These are phyloP conservation scores for Coniochaeta pulveracea DNA, from an alignment of 2,329 filamentous ascomycete species.

Conservation along the genomic window DNA sequence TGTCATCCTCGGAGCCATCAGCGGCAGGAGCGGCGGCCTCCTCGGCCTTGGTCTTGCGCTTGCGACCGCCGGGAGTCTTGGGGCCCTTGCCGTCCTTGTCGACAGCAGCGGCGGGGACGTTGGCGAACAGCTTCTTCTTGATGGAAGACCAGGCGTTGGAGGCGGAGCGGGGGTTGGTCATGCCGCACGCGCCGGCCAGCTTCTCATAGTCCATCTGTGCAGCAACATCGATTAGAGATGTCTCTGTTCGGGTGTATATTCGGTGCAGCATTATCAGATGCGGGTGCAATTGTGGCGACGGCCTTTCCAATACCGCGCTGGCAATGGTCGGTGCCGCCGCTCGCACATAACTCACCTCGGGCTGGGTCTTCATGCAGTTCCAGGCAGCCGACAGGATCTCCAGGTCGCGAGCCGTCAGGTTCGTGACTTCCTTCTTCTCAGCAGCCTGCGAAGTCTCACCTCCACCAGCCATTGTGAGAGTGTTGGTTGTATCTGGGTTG, in stretches of 20 bases:
- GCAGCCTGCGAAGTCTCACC: neutral
- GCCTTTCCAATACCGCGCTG: neutral
- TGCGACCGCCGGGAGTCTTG: slow-evolving; percentile 6
- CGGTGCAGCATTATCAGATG: too few relatives aligned
- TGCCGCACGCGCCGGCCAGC: slow-evolving; percentile 12
- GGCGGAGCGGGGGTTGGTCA: slow-evolving; percentile 14
- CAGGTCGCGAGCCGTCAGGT: slow-evolving; percentile 13
- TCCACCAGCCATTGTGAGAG: neutral
- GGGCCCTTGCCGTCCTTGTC: neutral
- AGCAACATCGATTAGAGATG: neutral
- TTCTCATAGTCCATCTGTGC: slow-evolving; percentile 14
- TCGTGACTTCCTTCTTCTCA: neutral
- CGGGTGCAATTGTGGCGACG: neutral
- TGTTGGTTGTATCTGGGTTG: too few relatives aligned
- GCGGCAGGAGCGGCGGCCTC: slow-evolving; percentile 6
- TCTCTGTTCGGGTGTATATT: neutral
- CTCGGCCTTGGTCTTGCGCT: slow-evolving; percentile 10
- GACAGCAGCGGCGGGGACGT: slow-evolving; percentile 4
- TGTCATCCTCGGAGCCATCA: slow-evolving; percentile 1
- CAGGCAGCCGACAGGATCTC: slow-evolving; percentile 14
- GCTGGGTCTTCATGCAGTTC: slow-evolving; percentile 14
- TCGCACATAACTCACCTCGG: slow-evolving; percentile 12
- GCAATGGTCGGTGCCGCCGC: neutral
- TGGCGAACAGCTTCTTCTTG: slow-evolving; percentile 15
- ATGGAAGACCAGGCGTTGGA: slow-evolving; percentile 14